Base-by-base conservation (phyloP, 2,329 filamentous ascomycete genomes). In the Curvularia verruculosa region DNA sequence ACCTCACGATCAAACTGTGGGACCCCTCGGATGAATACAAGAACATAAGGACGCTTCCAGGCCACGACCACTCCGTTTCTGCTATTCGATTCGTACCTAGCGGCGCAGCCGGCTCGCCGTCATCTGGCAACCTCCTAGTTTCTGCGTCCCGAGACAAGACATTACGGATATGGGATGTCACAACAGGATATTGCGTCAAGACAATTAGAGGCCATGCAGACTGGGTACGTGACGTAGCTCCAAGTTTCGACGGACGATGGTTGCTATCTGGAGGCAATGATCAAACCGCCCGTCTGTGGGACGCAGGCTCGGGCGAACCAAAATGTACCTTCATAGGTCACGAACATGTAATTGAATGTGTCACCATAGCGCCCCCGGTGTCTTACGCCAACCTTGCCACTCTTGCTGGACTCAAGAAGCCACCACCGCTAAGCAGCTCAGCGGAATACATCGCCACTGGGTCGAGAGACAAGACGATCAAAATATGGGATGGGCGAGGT, bases 1-100 rank as follows among this genome's bases (percentile, higher is more conserved):
- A 97, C 75, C 79, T 97, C 43, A 96, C 92, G 2, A 96, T 97
- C 78, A 96, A 96, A 77, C 81, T 97, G 23, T 98, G 93, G 93
- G 92, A 97, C 66, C 93, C 94, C 1, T 85, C 87, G 41, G 90
- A 96, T 73, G 91, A 95, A 58, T 97, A 97, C 80, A 96, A 96
- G 76, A 97, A 96, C 72, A 96, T 96, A 54, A 86, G 92, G 49
- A 97, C 93, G 1, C 81, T 97, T 19, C 89, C 90, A 0, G 93
- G 94, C 5, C 93, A 97, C 77, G 93, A 97, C 68, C 94, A 97
- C 75, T 95, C 89, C 63, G 91, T 97, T 52, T 95, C 90, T 66
- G 89, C 91, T 2, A 88, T 97, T 29, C 88, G 92, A 7, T 97
- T 97, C 74, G 89, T 96, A 36, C 92, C 92, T 2, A 92, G 89